Evolutionary conservation across 805 yeast species (phyloP).

Genomic region (Isabelozyma gotoi): DNA sequence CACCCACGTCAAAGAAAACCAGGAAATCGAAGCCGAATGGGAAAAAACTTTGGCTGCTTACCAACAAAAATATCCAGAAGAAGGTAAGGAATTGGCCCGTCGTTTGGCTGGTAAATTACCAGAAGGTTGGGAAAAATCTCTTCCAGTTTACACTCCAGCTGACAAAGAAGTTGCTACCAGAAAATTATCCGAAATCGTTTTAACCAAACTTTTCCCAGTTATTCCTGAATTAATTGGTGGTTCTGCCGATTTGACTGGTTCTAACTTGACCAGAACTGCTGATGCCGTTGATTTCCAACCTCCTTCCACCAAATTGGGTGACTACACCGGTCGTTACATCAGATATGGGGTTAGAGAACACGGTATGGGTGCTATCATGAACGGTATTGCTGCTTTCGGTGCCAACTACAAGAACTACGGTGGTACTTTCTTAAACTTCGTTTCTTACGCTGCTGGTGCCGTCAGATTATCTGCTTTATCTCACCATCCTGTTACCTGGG

Average conservation of each 20-base stretch:
- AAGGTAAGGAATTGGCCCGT: slow-evolving; percentile 77
- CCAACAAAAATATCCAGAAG: slow-evolving; percentile 67
- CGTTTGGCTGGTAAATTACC: slow-evolving; percentile 80
- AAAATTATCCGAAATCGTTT: slow-evolving; percentile 83
- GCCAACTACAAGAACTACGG: slow-evolving; percentile 88
- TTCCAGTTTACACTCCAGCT: slow-evolving; percentile 75
- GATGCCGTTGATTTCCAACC: slow-evolving; percentile 92
- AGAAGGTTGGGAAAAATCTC: slow-evolving; percentile 68
- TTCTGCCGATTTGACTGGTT: slow-evolving; percentile 96
- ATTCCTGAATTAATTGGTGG: slow-evolving; percentile 95
- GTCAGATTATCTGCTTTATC: slow-evolving; percentile 81
- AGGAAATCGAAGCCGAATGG: slow-evolving; percentile 75
- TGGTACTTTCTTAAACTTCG: slow-evolving; percentile 96
- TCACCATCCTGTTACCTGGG: slow-evolving; percentile 82
- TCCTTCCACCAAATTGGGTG: slow-evolving; percentile 74
- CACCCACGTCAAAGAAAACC: slow-evolving; percentile 60
- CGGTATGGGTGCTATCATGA: slow-evolving; percentile 97
- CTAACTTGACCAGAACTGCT: slow-evolving; percentile 88
- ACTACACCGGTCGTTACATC: slow-evolving; percentile 87
- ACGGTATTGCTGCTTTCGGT: slow-evolving; percentile 92
- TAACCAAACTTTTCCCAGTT: slow-evolving; percentile 57
- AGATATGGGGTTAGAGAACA: slow-evolving; percentile 99
- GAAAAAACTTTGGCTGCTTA: slow-evolving; percentile 60
- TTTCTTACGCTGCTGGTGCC: slow-evolving; percentile 82
- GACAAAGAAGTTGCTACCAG: slow-evolving; percentile 91